Conservation (phyloP, 2,329 filamentous ascomycete genomes). For the Colletotrichum sp. region DNA sequence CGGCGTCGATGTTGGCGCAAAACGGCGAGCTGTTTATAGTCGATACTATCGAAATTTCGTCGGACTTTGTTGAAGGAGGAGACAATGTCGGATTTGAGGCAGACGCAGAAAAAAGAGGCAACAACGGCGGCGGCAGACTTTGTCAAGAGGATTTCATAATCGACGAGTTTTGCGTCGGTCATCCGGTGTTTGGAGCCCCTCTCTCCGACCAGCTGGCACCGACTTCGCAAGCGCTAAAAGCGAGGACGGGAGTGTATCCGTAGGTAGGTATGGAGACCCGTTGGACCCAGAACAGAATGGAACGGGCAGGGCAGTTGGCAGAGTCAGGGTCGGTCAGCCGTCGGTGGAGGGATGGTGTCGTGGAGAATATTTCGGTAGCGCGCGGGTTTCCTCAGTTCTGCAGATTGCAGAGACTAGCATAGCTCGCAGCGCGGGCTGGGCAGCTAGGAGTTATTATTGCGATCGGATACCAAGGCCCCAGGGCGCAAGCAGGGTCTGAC, state of each 20-base stretch:
- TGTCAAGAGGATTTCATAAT: constrained; percentile 1
- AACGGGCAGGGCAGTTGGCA: neutral
- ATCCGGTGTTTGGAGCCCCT: constrained; percentile 15
- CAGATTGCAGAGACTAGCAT: neutral
- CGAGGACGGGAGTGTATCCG: neutral
- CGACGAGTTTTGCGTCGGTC: constrained; percentile 16
- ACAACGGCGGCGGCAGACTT: neutral
- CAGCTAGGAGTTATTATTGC: neutral
- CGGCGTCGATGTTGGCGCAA: neutral
- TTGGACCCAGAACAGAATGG: neutral
- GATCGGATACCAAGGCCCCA: neutral
- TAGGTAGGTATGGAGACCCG: neutral
- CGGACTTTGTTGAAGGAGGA: neutral
- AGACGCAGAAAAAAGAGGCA: neutral
- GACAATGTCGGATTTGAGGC: neutral
- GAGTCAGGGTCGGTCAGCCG: neutral
- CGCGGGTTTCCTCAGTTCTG: neutral
- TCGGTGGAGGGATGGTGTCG: constrained; percentile 3
- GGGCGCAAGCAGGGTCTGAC: neutral
- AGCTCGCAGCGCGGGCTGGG: neutral
- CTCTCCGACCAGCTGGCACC: constrained; percentile 11
- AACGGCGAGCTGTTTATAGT: neutral
- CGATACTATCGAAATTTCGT: neutral
- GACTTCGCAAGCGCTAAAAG: constrained; percentile 19
- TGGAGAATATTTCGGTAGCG: constrained; percentile 14